Evolutionary conservation across 805 yeast species (phyloP), one percentile per base, ranked within the genome.

Genomic region (Millerago galiae): DNA sequence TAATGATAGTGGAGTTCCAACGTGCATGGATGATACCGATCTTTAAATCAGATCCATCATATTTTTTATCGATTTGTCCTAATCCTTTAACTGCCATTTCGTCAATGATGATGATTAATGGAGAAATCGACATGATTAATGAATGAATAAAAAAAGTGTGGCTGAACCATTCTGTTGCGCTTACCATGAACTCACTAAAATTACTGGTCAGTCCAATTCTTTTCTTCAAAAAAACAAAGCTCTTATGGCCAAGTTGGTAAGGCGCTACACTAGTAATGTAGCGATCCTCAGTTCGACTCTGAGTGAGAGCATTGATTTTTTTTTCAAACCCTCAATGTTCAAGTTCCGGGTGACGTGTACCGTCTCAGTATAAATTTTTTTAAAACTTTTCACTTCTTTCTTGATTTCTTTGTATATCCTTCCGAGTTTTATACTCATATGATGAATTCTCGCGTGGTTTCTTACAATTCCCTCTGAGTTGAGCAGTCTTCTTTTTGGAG

Each of bases 1-100:
- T 81, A 54, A 93, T 88, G 49, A 93, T 79, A 37, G 69, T 66
- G 32, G 68, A 63, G 65, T 93, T 93, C 99, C 99, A 93, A 64
- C 99, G 84, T 13, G 99, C 97, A 62, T 90, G 96, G 44, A 93
- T 75, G 58, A 93, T 88, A 29, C 91, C 96, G 41, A 93, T 71
- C 53, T 82, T 75, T 50, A 90, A 68, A 2, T 67, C 58, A 25
- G 82, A 72, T 51, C 83, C 95, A 59, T 83, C 81, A 62, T 83
- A 83, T 41, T 60, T 53, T 60, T 79, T 75, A 62, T 87, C 93
- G 15, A 79, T 55, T 55, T 77, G 65, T 27, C 95, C 96, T 54
- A 88, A 68, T 52, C 96, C 96, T 61, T 79, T 79, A 43, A 84
- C 77, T 45, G 89, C 91, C 91, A 82, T 82, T 51, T 24, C 65